phyloP scores from a whole-genome alignment of 805 yeast species.

The Myxozyma mucilagina region DNA sequence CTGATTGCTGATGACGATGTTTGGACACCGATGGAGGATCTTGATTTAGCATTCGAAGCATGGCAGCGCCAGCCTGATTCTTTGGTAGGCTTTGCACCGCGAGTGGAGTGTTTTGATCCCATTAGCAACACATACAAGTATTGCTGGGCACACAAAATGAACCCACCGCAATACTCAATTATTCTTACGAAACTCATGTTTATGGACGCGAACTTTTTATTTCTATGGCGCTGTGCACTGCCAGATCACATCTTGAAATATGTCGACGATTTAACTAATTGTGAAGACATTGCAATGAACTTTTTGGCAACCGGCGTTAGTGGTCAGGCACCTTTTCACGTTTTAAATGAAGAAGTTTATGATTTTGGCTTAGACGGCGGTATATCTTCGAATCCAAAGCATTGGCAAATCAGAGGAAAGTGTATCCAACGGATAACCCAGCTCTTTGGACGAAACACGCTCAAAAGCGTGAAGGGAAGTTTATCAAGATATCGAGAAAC shows the following conservation, averaged over 20 bases:
- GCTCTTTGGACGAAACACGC: conserved; percentile 25
- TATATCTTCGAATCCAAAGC: conserved; percentile 25
- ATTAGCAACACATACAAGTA: conserved; percentile 16
- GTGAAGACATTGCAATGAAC: conserved; percentile 32
- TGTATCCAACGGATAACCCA: conserved; percentile 25
- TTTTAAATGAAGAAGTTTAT: conserved; percentile 27
- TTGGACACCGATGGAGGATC: conserved; percentile 30
- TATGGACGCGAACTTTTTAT: conserved; percentile 31
- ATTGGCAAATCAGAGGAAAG: conserved; percentile 23
- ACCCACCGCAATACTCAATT: conserved; percentile 27
- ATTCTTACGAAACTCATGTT: conserved; percentile 32
- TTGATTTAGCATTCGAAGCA: conserved; percentile 30
- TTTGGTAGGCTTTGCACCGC: conserved; percentile 31
- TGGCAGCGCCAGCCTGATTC: conserved; percentile 31
- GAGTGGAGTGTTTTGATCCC: conserved; percentile 28
- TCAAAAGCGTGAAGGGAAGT: conserved; percentile 18
- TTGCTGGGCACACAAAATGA: conserved; percentile 27
- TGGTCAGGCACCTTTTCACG: conserved; percentile 22
- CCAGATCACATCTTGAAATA: conserved; percentile 30
- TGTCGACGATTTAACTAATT: conserved; percentile 30
- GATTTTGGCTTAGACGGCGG: conserved; percentile 32
- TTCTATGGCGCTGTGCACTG: conserved; percentile 30
- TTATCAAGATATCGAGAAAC: conserved; percentile 17
- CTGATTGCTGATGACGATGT: conserved; percentile 31
- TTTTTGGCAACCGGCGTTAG: conserved; percentile 29